phyloP scores from a whole-genome alignment of 176 grass and related monocot species.

The Hsuehochloa calcarea region DNA sequence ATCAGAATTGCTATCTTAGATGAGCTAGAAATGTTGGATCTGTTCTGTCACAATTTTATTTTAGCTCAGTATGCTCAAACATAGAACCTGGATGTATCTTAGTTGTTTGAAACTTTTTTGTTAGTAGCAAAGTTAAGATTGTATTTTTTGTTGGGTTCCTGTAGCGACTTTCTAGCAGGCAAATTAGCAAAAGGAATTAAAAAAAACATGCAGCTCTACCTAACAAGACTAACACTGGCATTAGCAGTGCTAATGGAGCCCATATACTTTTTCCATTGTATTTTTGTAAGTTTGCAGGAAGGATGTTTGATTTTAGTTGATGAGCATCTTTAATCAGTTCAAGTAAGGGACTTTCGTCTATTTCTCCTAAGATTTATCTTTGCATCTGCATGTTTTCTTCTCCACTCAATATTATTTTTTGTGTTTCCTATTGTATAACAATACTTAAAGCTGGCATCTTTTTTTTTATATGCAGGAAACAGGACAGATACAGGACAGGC shows the following conservation, averaged over 20 bases:
- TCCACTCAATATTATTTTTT: neutral
- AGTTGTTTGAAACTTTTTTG: neutral
- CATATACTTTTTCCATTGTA: conserved; percentile 27
- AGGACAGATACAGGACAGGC: conserved; percentile 20
- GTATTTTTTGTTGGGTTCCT: neutral
- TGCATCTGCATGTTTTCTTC: neutral
- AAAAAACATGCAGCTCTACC: neutral
- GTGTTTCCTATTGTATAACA: neutral
- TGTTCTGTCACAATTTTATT: neutral
- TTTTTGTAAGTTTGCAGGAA: conserved; percentile 74
- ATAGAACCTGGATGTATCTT: neutral
- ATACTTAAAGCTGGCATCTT: conserved; percentile 35
- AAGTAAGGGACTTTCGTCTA: conserved; percentile 65
- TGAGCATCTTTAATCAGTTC: conserved; percentile 64
- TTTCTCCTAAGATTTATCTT: conserved; percentile 31
- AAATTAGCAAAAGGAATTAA: neutral
- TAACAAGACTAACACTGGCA: neutral
- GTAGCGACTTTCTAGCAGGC: neutral
- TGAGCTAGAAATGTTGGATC: neutral
- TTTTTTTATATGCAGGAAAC: conserved; percentile 50
- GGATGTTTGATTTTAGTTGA: conserved; percentile 63
- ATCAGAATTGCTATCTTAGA: neutral
- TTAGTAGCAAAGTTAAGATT: neutral
- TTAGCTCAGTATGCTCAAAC: neutral
- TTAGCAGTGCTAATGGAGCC: conserved; percentile 30